A percentile compares a stretch with the other conserved stretches of the same genome.
Evolutionary conservation across 1,139 yeast species (phyloP).

Genomic region (Diutina mesorugosa): DNA sequence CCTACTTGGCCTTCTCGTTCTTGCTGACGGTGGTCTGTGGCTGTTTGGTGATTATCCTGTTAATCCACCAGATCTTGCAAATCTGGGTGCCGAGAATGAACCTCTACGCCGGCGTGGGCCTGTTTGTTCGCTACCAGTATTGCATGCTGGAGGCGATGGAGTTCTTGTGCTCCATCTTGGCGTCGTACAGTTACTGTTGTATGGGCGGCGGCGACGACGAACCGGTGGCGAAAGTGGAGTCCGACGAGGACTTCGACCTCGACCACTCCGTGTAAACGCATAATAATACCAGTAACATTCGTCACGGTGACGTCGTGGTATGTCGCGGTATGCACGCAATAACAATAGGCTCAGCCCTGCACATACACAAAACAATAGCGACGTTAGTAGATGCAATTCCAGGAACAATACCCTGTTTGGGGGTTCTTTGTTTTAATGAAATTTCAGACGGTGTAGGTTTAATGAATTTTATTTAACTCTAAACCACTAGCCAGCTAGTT

Average conservation of each 20-base stretch:
- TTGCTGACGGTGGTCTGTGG: neutral
- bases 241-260: neutral
- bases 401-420: no score
- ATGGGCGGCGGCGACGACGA: neutral
- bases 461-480: no score
- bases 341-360: no score
- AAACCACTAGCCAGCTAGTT: no score
- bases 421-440: no score
- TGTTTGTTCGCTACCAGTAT: neutral
- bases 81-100: neutral
- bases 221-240: neutral
- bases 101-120: neutral
- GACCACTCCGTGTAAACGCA: neutral
- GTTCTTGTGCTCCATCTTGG: neutral
- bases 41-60: neutral
- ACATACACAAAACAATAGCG: no score
- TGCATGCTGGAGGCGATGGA: neutral
- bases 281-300: no score
- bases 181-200: constrained; percentile 1
- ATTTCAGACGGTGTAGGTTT: no score
- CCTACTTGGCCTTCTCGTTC: neutral
- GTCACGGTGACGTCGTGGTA: no score
- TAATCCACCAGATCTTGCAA: neutral
- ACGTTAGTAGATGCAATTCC: no score
- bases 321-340: no score